These are phyloP conservation scores for Neckera pumila DNA, from an alignment of 225 moss, liverwort and hornwort genomes.

Conservation along the genomic window DNA sequence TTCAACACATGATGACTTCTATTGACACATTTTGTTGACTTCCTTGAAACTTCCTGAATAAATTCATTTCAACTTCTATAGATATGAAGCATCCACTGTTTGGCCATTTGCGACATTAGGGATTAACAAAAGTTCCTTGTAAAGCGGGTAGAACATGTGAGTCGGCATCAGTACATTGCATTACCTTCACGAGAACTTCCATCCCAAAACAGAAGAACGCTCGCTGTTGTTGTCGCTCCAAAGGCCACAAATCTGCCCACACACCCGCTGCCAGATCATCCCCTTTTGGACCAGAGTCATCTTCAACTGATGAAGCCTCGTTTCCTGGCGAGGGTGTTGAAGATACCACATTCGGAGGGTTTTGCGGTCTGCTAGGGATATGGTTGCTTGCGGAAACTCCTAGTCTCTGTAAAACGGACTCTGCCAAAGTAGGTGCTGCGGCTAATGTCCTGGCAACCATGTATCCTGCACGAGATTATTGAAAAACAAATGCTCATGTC, in stretches of 20 bases:
- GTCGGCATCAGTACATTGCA: background rate
- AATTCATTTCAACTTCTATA: background rate
- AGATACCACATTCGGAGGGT: background rate
- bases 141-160: background rate
- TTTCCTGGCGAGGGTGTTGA: conserved; percentile 1
- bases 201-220: conserved; percentile 99
- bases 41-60: background rate
- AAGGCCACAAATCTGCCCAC: conserved; percentile 96
- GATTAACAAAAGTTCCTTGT: background rate
- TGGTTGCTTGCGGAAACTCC: conserved; percentile 36
- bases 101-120: background rate
- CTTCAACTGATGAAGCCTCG: background rate
- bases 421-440: conserved; percentile 39
- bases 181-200: conserved; percentile 94
- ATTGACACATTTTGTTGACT: background rate
- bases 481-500: background rate
- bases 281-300: conserved; percentile 15
- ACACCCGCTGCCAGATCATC: conserved; percentile 80
- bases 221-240: conserved; percentile 74
- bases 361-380: conserved; percentile 1
- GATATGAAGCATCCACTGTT: background rate
- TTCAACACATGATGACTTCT: background rate
- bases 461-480: conserved; percentile 17
- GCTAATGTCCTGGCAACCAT: conserved; percentile 60
- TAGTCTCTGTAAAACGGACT: conserved; percentile 56